These are phyloP conservation scores for Rhodotorula sp. DNA, from an alignment of 1,284 basidiomycete genomes.

Conservation along the genomic window DNA sequence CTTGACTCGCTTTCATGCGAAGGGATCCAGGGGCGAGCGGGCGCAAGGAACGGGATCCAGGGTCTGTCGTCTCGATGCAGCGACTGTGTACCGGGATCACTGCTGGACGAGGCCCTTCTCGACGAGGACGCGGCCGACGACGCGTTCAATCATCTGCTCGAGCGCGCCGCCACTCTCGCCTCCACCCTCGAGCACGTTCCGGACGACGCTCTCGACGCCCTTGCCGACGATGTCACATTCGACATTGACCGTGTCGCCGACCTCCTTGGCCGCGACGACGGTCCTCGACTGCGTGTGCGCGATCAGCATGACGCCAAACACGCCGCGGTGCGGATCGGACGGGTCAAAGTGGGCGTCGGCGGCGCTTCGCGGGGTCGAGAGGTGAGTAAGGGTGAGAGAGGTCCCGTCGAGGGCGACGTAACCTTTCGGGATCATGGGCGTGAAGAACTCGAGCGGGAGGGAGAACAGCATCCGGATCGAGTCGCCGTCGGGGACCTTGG, in stretches of 20 bases:
- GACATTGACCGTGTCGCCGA: conserved; percentile 84
- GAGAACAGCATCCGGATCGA: conserved; percentile 79
- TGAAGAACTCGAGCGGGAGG: conserved; percentile 63
- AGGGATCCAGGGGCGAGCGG: too few relatives aligned
- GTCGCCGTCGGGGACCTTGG: conserved; percentile 73
- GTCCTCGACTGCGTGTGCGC: conserved; percentile 88
- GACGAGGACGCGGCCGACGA: conserved; percentile 65
- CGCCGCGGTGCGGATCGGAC: conserved; percentile 45
- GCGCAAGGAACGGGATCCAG: too few relatives aligned
- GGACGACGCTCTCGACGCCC: conserved; percentile 76
- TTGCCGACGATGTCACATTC: conserved; percentile 93
- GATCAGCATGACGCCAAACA: conserved; percentile 92
- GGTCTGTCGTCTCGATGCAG: neutral
- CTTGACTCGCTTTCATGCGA: too few relatives aligned
- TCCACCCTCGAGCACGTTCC: conserved; percentile 64
- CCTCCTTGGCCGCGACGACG: conserved; percentile 69
- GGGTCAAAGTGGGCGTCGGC: conserved; percentile 18
- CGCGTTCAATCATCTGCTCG: conserved; percentile 63
- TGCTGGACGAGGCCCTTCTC: conserved; percentile 29
- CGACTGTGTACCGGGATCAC: neutral
- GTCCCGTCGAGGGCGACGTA: conserved; percentile 94
- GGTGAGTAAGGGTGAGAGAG: conserved; percentile 83
- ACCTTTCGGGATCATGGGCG: conserved; percentile 88
- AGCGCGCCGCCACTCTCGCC: conserved; percentile 55
- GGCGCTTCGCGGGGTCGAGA: conserved; percentile 60